Conservation (phyloP, 2,329 filamentous ascomycete genomes). For the Diaporthe citriasiana region DNA sequence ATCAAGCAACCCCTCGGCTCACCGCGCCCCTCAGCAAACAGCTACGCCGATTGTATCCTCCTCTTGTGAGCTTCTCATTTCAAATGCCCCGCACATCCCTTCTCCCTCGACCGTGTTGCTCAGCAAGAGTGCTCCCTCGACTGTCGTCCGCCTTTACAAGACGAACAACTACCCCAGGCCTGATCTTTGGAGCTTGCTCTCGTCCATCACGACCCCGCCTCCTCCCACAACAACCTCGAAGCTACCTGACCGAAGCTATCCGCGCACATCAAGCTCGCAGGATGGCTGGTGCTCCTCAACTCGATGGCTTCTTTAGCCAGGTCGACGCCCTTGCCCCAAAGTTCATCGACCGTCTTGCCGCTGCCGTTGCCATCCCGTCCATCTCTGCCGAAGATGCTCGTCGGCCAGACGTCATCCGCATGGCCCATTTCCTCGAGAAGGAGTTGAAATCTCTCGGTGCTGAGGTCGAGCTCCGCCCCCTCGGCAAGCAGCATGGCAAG, state of each 20-base stretch:
- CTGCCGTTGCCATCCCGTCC: conserved; percentile 96
- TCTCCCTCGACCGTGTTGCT: conserved; percentile 48
- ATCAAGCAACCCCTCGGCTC: conserved; percentile 32
- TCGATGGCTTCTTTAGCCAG: conserved; percentile 94
- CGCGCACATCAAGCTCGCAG: conserved; percentile 74
- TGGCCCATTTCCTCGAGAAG: conserved; percentile 90
- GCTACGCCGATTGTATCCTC: conserved; percentile 36
- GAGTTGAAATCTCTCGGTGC: conserved; percentile 90
- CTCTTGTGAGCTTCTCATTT: conserved; percentile 35
- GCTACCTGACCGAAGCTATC: conserved; percentile 68
- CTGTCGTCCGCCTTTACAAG: conserved; percentile 16
- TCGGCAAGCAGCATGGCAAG: conserved; percentile 93
- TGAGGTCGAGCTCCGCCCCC: conserved; percentile 84
- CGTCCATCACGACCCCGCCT: conserved; percentile 17
- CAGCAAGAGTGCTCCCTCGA: conserved; percentile 33
- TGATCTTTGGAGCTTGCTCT: not conserved
- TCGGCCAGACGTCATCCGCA: conserved; percentile 92
- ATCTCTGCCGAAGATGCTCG: conserved; percentile 92
- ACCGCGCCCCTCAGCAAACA: conserved; percentile 25
- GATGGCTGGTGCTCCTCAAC: conserved; percentile 82
- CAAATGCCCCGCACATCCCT: conserved; percentile 63
- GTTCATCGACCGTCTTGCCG: conserved; percentile 91
- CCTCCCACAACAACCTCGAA: conserved; percentile 46
- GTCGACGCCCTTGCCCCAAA: conserved; percentile 83
- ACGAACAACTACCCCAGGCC: conserved; percentile 10